Base-by-base conservation (phyloP, 169 alveolate species). In the Plasmodium vivax region DNA sequence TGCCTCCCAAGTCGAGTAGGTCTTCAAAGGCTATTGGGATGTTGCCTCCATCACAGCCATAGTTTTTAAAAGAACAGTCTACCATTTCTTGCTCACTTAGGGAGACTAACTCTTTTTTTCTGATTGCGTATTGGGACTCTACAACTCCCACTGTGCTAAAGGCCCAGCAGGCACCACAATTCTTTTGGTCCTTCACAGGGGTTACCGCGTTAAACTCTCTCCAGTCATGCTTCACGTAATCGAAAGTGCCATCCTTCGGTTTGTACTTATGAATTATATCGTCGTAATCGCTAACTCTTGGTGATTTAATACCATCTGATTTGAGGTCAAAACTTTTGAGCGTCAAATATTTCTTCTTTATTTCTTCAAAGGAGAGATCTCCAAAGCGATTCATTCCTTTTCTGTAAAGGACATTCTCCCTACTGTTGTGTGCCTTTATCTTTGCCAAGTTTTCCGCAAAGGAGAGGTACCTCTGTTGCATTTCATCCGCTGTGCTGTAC, bases 81-180 rank as follows among this genome's bases (percentile, higher is more conserved):
- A 98, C 96, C 27, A 98, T 87, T 95, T 98, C 97, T 92, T 98
- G 98, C 84, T 92, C 99, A 58, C 99, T 98, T 54, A 98, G 83
- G 0, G 27, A 23, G n/a, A 92, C 80, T 2, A 23, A 51, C 36
- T 34, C 14, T 38, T 93, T 84, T 58, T 81, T 95, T 92, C 92
- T 19, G 41, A 84, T 81, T 54, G 90, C 92, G 81, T 93, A 96
- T 32, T 91, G 96, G 23, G 97, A 93, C 85, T 97, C 98, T 5
- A 98, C 75, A 7, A 68, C 68, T 1, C 98, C 97, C 23, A 97
- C 94, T 8, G 98, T 85, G 2, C 98, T 96, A 80, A 98, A 95
- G 27, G 98, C 97, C 98, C 98, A 97, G 82, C 98, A 98, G 3
- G 98, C 92, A 7, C 98, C 98, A 84, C 98, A 97, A 41, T 80